Evolutionary conservation across 495 filamentous ascomycete genomes (phyloP), one percentile per base, ranked within the genome.

Genomic region (Tuber microsphaerosporum): DNA sequence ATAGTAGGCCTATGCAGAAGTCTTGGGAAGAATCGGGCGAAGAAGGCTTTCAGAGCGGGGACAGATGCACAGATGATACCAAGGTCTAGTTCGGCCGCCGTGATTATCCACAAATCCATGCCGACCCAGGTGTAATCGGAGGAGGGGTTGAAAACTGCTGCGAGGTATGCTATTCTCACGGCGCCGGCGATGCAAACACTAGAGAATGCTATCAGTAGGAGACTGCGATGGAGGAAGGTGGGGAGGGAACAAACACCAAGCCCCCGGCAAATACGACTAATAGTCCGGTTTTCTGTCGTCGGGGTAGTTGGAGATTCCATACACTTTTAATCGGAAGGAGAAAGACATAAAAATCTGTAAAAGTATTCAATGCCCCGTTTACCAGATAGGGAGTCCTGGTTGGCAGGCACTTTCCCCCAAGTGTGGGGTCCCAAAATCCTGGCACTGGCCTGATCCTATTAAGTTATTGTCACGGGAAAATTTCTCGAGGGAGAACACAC

Each of bases 261-360:
- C 48, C 48, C 20, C 48, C 48, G 9, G 48, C 48, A n/a, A 56
- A 56, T 56, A 56, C 22, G 48, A 56, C 22, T 10, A 26, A 56
- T 12, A 88, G 73, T 6, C 85, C 86, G 48, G 87, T 75, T 76
- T 85, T 86, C 68, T 88, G 87, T 39, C 82, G 82, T 44, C 42
- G 82, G 0, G 87, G 86, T 16, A 88, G 75, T 72, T 87, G 85
- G 3, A 88, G 77, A 8, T 81, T 83, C 76, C 81, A 84, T 16
- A 88, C 80, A 37, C 85, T 84, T 0, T 85, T 86, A 84, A 88
- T 87, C 0, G 87, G 87, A 26, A 86, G 83, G 6, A 86, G 73
- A 68, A 86, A 79, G 39, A 87, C 84, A 43, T 78, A 76, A 26
- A 84, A 75, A 72, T 84, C 82, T 8, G 82, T 83, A 22, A 83